Percentiles rank a stretch among this genome's conserved stretches.
phyloP scores from a whole-genome alignment of 179 eudicot species.

The Vitellaria paradoxa region DNA sequence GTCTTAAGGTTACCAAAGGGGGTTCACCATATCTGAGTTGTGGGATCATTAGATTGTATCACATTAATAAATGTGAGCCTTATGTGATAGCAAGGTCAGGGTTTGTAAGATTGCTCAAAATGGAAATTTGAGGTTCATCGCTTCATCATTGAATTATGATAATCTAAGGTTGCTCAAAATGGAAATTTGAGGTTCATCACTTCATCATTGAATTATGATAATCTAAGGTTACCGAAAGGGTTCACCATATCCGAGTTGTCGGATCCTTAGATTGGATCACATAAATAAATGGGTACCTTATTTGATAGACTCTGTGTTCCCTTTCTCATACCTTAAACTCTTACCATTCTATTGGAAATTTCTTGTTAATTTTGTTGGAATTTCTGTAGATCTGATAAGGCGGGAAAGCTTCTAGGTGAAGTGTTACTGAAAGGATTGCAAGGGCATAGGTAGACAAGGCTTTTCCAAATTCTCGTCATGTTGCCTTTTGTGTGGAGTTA shows the following conservation, averaged over 20 bases:
- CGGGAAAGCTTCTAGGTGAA: slow-evolving; percentile 96
- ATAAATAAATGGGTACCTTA: neutral
- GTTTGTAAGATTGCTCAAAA: neutral
- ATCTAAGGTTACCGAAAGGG: neutral
- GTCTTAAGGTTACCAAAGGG: neutral
- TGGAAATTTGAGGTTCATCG: neutral
- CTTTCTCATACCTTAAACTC: neutral
- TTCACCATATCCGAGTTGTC: neutral
- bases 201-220: neutral
- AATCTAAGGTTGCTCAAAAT: neutral
- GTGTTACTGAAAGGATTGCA: slow-evolving; percentile 81
- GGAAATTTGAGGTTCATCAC: neutral
- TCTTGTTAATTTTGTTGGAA: neutral
- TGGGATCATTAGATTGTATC: neutral
- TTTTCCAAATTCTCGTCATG: neutral
- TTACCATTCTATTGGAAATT: neutral
- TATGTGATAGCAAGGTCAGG: too few species aligned
- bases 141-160: neutral
- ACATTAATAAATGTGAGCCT: too few species aligned
- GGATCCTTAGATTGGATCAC: slow-evolving; percentile 12
- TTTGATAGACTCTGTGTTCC: neutral
- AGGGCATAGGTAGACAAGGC: slow-evolving; percentile 68
- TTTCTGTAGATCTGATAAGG: slow-evolving; percentile 79
- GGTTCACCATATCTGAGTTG: neutral
- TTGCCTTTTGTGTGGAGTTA: neutral